Conservation (phyloP, 2,329 filamentous ascomycete species). For the Colletotrichum spaethianum region DNA sequence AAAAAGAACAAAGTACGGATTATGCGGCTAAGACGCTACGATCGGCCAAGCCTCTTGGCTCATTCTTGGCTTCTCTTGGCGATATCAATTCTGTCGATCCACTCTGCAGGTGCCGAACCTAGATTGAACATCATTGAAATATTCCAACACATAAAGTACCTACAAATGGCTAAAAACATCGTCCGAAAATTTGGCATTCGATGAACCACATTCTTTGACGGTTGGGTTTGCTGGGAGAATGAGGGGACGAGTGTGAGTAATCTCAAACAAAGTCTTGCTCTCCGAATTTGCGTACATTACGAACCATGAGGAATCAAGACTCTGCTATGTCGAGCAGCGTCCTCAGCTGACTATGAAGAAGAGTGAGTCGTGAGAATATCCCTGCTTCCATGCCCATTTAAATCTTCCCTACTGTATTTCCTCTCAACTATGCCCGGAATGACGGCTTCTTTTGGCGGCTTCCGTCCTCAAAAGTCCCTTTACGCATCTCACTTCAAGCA, state of each 20-base stretch:
- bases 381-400: background rate
- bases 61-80: conserved; percentile 19
- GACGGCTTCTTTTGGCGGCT: background rate
- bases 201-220: rapidly evolving
- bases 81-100: conserved; percentile 11
- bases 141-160: no score
- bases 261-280: no score
- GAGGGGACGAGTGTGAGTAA: background rate
- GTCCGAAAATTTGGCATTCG: no score
- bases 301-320: background rate
- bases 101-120: conserved; percentile 16
- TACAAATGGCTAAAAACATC: background rate
- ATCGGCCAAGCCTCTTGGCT: conserved; percentile 27
- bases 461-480: no score
- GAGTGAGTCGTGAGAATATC: background rate
- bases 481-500: background rate
- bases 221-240: background rate
- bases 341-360: background rate
- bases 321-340: no score
- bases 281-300: background rate
- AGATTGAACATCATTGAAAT: conserved; percentile 21
- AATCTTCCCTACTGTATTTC: no score
- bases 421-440: background rate
- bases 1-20: no score
- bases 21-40: background rate